Evolutionary conservation across 148 eudicot species (phyloP), one percentile per base, ranked within the genome.

Genomic region (Heliamphora exappendiculata): DNA sequence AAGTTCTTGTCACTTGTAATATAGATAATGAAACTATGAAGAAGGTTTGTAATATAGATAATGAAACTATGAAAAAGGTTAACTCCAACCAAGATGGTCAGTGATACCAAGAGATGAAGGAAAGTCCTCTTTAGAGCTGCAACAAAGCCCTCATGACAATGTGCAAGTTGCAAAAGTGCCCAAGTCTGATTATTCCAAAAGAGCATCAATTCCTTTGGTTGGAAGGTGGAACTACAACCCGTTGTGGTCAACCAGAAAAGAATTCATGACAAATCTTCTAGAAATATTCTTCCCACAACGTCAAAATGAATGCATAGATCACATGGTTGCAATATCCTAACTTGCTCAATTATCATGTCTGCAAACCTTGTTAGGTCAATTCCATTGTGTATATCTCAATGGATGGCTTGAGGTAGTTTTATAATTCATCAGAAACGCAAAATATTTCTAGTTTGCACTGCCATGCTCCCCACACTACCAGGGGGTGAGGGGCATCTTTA

Each of bases 201-300:
- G 26, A 26, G 31, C 37, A 50, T 42, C 20, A 8, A 7, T 34
- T 31, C 14, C 28, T 44, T 31, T 59, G 19, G 22, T 36, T 55
- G 39, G 76, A 73, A 70, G 58, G 59, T 53, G 29, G 62, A 72
- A 72, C 44, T 53, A n/a, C 29, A 72, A n/a, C 62, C 75, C 20
- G 12, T 20, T 1, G 28, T 72, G 44, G 26, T 5, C 22, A 49
- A 67, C 7, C 33, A 59, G 29, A 28, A 0, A 54, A 22, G 20
- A 41, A 7, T 66, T 20, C 70, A 67, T 5, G 2, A 39, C 7
- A 11, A n/a, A 67, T 3, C 49, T 67, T 33, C 59, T 50, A 51
- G 57, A 31, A 71, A 33, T 4, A 71, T 33, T 33, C 6, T 4
- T 71, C 58, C 51, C 44, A 10, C 60, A 51, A 49, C 42, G 17